A percentile compares a stretch with the other conserved stretches of the same genome.
Evolutionary conservation across 768 basidiomycete genomes (phyloP).

Genomic region (Tulasnella calospora): DNA sequence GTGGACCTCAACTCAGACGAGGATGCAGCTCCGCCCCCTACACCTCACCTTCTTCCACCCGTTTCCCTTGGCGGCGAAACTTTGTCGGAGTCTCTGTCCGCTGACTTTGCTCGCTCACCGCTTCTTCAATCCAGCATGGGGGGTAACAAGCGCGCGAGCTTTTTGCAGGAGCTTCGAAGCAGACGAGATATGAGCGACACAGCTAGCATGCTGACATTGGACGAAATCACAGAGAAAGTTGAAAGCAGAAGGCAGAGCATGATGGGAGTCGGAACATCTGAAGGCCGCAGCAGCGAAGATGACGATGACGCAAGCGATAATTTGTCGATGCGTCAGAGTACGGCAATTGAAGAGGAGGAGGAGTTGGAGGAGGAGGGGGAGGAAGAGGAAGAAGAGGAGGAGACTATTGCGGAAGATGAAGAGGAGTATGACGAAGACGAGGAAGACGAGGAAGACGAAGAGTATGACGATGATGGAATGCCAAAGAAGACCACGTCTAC

Average conservation of each 20-base stretch:
- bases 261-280: constrained; percentile 29
- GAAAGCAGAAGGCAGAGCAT: constrained; percentile 56
- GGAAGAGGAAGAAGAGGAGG: constrained; percentile 35
- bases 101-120: constrained; percentile 32
- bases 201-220: constrained; percentile 88
- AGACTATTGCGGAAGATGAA: constrained; percentile 44
- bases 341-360: constrained; percentile 35
- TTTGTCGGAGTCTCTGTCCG: constrained; percentile 63
- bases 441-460: constrained; percentile 42
- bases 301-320: background rate
- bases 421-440: constrained; percentile 48
- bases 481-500: constrained; percentile 50
- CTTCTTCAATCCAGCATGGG: constrained; percentile 41
- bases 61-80: constrained; percentile 75
- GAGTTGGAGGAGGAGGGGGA: constrained; percentile 36
- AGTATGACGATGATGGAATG: constrained; percentile 46
- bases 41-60: constrained; percentile 64
- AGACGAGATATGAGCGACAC: constrained; percentile 83
- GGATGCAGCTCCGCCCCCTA: constrained; percentile 29
- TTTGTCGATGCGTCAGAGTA: constrained; percentile 34
- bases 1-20: constrained; percentile 50
- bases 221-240: constrained; percentile 95
- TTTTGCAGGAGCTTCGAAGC: constrained; percentile 73
- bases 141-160: constrained; percentile 60
- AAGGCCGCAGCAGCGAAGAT: constrained; percentile 37